These are phyloP conservation scores for Botrytis fabae DNA, from an alignment of 2,329 filamentous ascomycete genomes.

Conservation along the genomic window DNA sequence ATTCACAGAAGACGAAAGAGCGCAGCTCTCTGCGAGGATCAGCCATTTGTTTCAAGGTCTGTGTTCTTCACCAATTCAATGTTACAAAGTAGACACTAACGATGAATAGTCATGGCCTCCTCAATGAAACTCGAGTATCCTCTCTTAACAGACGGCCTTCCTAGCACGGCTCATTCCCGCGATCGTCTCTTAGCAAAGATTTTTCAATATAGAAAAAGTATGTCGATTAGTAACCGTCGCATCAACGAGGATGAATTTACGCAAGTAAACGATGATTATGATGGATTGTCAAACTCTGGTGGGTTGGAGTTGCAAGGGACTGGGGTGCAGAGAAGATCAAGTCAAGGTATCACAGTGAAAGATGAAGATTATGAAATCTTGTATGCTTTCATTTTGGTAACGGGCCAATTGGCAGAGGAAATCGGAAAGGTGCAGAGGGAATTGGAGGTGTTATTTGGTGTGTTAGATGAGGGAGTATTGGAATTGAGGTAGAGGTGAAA, in stretches of 20 bases:
- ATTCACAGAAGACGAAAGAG: constrained; percentile 77
- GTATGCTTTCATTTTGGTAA: constrained; percentile 82
- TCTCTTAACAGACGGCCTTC: constrained; percentile 76
- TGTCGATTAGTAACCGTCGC: constrained; percentile 17
- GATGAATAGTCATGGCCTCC: constrained; percentile 70
- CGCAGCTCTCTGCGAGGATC: constrained; percentile 80
- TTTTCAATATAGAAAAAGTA: constrained; percentile 76
- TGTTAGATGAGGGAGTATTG: constrained; percentile 60
- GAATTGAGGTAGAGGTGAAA: constrained; percentile 49
- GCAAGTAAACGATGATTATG: constrained; percentile 25
- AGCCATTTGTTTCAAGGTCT: constrained; percentile 72
- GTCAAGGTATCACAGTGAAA: constrained; percentile 47
- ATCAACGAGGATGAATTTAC: not conserved
- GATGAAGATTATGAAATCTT: constrained; percentile 87
- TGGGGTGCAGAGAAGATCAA: constrained; percentile 23
- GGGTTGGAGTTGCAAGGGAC: constrained; percentile 1
- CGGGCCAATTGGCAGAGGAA: constrained; percentile 65
- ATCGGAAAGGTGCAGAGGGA: constrained; percentile 60
- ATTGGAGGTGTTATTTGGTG: constrained; percentile 63
- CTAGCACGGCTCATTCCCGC: constrained; percentile 75
- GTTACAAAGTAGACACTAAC: constrained; percentile 18
- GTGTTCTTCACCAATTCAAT: not conserved
- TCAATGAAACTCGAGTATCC: constrained; percentile 95
- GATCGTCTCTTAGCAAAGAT: constrained; percentile 85
- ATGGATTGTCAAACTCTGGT: not conserved